These are phyloP conservation scores for Larix sibirica DNA, from an alignment of 83 land plant species.

Conservation along the genomic window DNA sequence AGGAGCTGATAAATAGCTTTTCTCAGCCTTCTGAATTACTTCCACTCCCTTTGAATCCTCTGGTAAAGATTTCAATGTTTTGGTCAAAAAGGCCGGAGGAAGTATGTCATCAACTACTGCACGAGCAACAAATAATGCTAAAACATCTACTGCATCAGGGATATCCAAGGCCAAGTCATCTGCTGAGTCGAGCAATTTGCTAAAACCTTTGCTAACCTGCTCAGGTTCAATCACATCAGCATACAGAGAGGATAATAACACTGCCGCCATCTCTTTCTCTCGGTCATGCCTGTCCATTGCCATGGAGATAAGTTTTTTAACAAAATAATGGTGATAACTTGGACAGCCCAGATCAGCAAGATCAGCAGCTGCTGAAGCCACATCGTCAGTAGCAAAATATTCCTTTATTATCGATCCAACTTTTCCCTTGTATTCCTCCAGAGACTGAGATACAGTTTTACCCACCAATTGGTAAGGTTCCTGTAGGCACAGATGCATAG, in stretches of 20 bases:
- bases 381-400: conserved; percentile 80
- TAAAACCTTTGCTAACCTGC: conserved; percentile 81
- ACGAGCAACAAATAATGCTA: conserved; percentile 91
- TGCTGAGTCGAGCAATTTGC: conserved; percentile 83
- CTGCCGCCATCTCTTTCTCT: conserved; percentile 98
- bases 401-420: conserved; percentile 82
- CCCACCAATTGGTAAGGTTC: conserved; percentile 94
- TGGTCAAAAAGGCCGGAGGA: conserved; percentile 86
- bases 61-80: conserved; percentile 51
- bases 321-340: conserved; percentile 85
- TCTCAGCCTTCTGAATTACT: conserved; percentile 80
- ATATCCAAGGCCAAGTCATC: conserved; percentile 95
- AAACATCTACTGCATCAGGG: conserved; percentile 84
- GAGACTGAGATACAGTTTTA: conserved; percentile 61
- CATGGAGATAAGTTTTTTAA: conserved; percentile 93
- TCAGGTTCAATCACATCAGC: conserved; percentile 83
- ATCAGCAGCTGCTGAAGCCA: conserved; percentile 72
- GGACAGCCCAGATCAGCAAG: conserved; percentile 78
- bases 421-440: conserved; percentile 79
- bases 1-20: conserved; percentile 93
- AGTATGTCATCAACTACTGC: conserved; percentile 97
- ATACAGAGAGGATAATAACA: conserved; percentile 86
- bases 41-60: conserved; percentile 73
- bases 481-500: conserved; percentile 18
- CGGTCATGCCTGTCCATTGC: conserved; percentile 97